Evolutionary conservation across 2,329 filamentous ascomycete genomes (phyloP).

Genomic region (Juglanconis sp.): DNA sequence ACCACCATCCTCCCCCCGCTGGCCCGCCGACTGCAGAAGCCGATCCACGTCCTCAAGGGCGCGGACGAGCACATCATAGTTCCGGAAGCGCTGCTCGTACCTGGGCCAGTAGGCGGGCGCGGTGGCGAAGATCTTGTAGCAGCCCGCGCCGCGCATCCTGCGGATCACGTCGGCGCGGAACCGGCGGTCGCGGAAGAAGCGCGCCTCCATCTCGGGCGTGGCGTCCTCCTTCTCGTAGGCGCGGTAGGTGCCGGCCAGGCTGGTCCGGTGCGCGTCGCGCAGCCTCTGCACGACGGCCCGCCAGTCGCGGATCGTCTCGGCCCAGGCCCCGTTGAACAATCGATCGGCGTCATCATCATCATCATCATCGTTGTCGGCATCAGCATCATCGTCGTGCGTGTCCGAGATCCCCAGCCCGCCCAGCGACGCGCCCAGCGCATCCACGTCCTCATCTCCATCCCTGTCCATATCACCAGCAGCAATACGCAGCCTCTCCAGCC

Average conservation of each 20-base stretch:
- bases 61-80: constrained; percentile 38
- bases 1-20: constrained; percentile 20
- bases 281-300: constrained; percentile 40
- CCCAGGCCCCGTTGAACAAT: constrained; percentile 21
- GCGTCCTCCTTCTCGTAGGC: constrained; percentile 40
- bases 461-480: constrained; percentile 8
- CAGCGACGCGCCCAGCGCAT: not conserved
- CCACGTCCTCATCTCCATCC: constrained; percentile 23
- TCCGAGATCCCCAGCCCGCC: not conserved
- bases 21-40: no score
- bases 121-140: no score
- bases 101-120: constrained; percentile 9
- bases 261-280: constrained; percentile 37
- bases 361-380: not conserved
- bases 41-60: no score
- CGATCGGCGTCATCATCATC: no score
- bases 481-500: constrained; percentile 9
- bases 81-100: constrained; percentile 45
- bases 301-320: constrained; percentile 43
- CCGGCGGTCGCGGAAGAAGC: no score
- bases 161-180: no score
- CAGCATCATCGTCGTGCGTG: not conserved
- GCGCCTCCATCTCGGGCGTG: not conserved
- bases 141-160: no score
- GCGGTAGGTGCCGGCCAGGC: constrained; percentile 42